phyloP scores from a whole-genome alignment of 495 filamentous ascomycete species.

The Xylaria grammica region DNA sequence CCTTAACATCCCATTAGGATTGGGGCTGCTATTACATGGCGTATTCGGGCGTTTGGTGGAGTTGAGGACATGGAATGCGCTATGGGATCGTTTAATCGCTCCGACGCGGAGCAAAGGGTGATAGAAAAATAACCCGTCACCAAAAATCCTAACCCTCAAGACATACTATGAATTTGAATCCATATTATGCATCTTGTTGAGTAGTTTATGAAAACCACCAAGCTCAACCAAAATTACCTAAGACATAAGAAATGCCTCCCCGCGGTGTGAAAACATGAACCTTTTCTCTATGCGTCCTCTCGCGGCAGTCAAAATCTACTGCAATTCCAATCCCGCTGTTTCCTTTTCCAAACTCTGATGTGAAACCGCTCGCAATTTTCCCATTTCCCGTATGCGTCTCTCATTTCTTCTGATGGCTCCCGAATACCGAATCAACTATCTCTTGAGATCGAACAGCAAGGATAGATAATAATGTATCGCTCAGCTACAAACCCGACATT shows the following conservation, averaged over 20 bases:
- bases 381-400: neutral
- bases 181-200: too few species aligned
- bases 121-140: too few species aligned
- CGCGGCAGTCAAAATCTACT: slow-evolving; percentile 4
- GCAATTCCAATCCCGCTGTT: slow-evolving; percentile 8
- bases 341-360: neutral
- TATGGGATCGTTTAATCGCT: too few species aligned
- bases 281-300: slow-evolving; percentile 7
- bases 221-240: too few species aligned
- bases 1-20: too few species aligned
- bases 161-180: too few species aligned
- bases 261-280: neutral
- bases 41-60: too few species aligned
- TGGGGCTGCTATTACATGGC: too few species aligned
- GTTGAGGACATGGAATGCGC: too few species aligned
- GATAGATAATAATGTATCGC: slow-evolving; percentile 80
- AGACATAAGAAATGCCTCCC: neutral
- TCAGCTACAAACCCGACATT: slow-evolving; percentile 52
- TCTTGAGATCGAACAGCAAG: slow-evolving; percentile 76
- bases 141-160: too few species aligned
- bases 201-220: too few species aligned
- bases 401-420: slow-evolving; percentile 23
- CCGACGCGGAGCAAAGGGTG: too few species aligned
- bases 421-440: slow-evolving; percentile 78
- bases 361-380: neutral